Evolutionary conservation across 2,329 filamentous ascomycete genomes (phyloP), one percentile per base, ranked within the genome.

Genomic region (Sclerotinia glacialis): DNA sequence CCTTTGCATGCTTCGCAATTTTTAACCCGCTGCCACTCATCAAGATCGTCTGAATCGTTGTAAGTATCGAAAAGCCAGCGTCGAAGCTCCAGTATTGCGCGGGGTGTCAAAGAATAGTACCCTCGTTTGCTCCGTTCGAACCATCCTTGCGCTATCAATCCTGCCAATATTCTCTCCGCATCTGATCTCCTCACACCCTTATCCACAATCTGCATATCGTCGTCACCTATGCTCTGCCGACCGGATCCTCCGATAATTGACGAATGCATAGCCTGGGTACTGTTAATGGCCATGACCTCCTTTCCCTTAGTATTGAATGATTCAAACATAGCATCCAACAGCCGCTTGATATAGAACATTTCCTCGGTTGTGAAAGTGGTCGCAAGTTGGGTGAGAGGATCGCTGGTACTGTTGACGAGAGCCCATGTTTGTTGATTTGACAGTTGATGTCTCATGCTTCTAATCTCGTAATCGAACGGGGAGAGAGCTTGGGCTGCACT

Each of bases 321-420:
- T 70, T 96, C 92, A 76, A 98, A 99, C 86, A 99, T 96, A 72
- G 85, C 87, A 76, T 97, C 93, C 0, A 99, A 84, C 3, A 97
- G 77, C 11, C 95, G 84, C 78, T 96, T 95, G 65, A 98, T 86
- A 76, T 92, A 99, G 0, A 90, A 87, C 42, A 98, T 91, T 79
- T 98, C 93, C 71, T 97, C 93, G 0, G 92, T 81, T 9, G 83
- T 85, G 75, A 90, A 91, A 0, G 86, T 87, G 0, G 95, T 98
- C 2, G 93, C 92, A 49, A 97, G 83, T 74, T 97, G 94, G 0
- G 92, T 96, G 68, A 94, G 81, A 0, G 89, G 82, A 77, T 99
- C 95, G 69, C 89, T 92, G 12, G 90, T 89, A 0, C 89, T 92
- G 79, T 99, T 99, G 56, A 98, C 89, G 44, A 99, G 82, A 2